Base-by-base conservation (phyloP, 2,329 filamentous ascomycete species). In the Knoxdaviesia proteae region DNA sequence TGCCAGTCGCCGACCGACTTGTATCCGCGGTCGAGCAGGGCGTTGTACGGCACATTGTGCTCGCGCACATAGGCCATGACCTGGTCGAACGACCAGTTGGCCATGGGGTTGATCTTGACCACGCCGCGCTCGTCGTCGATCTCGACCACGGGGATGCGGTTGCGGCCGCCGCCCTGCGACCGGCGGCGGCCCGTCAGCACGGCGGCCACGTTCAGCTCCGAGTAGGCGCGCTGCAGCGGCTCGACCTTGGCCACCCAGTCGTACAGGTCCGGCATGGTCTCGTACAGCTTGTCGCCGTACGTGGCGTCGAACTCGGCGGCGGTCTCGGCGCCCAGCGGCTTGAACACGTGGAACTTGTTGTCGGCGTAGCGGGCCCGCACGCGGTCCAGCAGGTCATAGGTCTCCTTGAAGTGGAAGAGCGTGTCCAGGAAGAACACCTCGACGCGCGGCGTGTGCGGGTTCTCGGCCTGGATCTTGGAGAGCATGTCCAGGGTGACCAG, bases 1-100 rank as follows among this genome's bases (percentile, higher is more conserved):
- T 98, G 90, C 84, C 87, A 96, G 68, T 98, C 90, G 47, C 90
- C 90, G 48, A 98, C 71, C 49, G 84, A 94, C 71, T 96, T 94
- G 71, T 98, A 98, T n/a, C 90, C 90, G 46, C 68, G 71, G 62
- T 94, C 84, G 39, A 98, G 72, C 32, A 98, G 73, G 47, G 72
- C 77, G 58, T 98, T 98, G 69, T 94, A 96, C 0, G 90, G 90
- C 4, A 98, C 86, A 47, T 84, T 63, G 67, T 94, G 74, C 54
- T 81, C 77, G 52, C 77, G 73, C 62, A 94, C 74, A 63, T 98
- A 98, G 36, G 74, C 68, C 61, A 87, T 78, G 46, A 98, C 88
- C 57, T 96, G 81, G 47, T 75, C 65, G 63, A 98, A 98, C 38
- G 72, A 72, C 90, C 90, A 98, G 64, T 87, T 84, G 55, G 87